Conservation (phyloP, 2,329 filamentous ascomycete species). For the Penicillium sp. region DNA sequence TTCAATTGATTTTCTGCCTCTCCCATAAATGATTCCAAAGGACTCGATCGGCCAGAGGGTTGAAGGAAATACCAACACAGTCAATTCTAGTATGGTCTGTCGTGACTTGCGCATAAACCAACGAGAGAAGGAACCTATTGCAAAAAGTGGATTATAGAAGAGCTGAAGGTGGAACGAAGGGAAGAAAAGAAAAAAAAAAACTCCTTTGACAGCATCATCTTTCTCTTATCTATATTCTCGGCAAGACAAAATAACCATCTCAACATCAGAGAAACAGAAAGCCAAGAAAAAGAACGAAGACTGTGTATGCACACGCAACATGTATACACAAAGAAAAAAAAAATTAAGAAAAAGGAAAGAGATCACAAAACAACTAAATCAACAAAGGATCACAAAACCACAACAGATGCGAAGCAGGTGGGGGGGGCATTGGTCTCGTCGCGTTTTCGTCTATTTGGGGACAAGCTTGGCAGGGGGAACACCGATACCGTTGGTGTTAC, state of each 20-base stretch:
- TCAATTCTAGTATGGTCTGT: neutral
- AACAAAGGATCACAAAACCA: constrained; percentile 11
- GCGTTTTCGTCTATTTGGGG: constrained; percentile 29
- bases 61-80: neutral
- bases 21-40: neutral
- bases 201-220: constrained; percentile 6
- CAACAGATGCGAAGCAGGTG: constrained; percentile 11
- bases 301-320: constrained; percentile 17
- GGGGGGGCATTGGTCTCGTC: constrained; percentile 13
- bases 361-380: constrained; percentile 6
- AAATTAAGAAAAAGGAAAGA: constrained; percentile 3
- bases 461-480: constrained; percentile 56
- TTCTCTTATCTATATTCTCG: constrained; percentile 22
- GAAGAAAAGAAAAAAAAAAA: constrained; percentile 1
- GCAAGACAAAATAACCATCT: constrained; percentile 10
- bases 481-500: constrained; percentile 89
- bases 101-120: neutral
- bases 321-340: constrained; percentile 18
- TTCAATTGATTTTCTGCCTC: neutral
- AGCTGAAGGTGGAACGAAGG: neutral
- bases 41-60: neutral
- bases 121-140: neutral
- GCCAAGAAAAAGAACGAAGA: neutral
- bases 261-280: constrained; percentile 8
- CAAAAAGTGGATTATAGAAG: neutral